A percentile compares a stretch with the other conserved stretches of the same genome.
Evolutionary conservation across 2,329 filamentous ascomycete genomes (phyloP).

Genomic region (Nemania sp.): DNA sequence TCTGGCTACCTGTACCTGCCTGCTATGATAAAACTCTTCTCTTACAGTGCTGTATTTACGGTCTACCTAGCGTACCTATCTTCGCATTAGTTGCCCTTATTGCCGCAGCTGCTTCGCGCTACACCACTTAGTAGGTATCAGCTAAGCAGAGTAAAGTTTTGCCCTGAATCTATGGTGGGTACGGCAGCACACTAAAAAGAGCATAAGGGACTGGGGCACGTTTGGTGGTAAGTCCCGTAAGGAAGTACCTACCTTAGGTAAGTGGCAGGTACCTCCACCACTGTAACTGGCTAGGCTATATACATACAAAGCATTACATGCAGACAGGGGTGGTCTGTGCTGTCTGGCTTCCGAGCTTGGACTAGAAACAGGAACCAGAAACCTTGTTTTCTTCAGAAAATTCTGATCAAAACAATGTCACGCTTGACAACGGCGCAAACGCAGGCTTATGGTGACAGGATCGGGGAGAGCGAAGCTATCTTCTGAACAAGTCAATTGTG

Average conservation of each 20-base stretch:
- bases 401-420: slow-evolving; percentile 30
- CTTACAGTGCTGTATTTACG: too few species aligned
- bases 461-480: slow-evolving; percentile 5
- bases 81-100: background rate
- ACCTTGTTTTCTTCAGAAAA: slow-evolving; percentile 28
- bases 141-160: background rate
- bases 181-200: background rate
- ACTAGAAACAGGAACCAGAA: slow-evolving; percentile 14
- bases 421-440: slow-evolving; percentile 8
- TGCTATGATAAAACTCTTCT: too few species aligned
- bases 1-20: too few species aligned
- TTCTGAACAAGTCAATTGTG: slow-evolving; percentile 16
- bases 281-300: background rate
- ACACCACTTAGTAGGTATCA: too few species aligned
- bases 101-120: background rate
- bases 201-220: background rate
- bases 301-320: background rate
- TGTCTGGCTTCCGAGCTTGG: slow-evolving; percentile 10
- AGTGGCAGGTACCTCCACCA: background rate
- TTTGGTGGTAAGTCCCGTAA: slow-evolving; percentile 3
- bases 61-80: background rate
- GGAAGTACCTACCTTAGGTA: background rate
- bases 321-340: slow-evolving; percentile 19
- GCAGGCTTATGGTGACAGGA: background rate
- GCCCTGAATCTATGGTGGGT: slow-evolving; percentile 8